These are phyloP conservation scores for Coemansia sp. DNA, from an alignment of 192 early-diverging fungal species.

Conservation along the genomic window DNA sequence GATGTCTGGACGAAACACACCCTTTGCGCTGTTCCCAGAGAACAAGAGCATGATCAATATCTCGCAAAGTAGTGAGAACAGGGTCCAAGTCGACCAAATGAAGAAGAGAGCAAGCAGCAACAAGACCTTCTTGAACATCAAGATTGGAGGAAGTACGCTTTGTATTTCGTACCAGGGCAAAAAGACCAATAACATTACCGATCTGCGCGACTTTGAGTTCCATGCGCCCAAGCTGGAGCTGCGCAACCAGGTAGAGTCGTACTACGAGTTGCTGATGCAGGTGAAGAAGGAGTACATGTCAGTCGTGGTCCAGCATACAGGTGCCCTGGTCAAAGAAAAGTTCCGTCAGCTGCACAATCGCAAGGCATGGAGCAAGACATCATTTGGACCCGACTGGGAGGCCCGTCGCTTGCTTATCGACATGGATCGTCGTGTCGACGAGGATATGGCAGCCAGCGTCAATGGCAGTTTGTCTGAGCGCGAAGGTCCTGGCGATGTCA, in stretches of 20 bases:
- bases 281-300: slow-evolving; percentile 56
- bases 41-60: slow-evolving; percentile 38
- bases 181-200: slow-evolving; percentile 46
- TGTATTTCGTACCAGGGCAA: slow-evolving; percentile 86
- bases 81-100: slow-evolving; percentile 73
- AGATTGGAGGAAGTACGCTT: slow-evolving; percentile 76
- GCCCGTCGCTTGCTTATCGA: slow-evolving; percentile 45
- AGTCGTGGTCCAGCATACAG: slow-evolving; percentile 53
- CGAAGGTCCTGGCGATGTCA: background rate
- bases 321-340: slow-evolving; percentile 56
- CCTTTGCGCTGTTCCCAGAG: slow-evolving; percentile 29
- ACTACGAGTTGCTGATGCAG: slow-evolving; percentile 56
- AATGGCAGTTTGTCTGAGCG: slow-evolving; percentile 11
- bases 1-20: slow-evolving; percentile 30
- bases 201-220: slow-evolving; percentile 56
- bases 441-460: slow-evolving; percentile 31
- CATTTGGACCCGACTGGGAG: slow-evolving; percentile 51
- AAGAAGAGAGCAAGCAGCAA: slow-evolving; percentile 81
- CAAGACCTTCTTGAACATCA: slow-evolving; percentile 88
- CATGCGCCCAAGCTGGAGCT: slow-evolving; percentile 50
- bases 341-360: slow-evolving; percentile 53
- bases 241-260: slow-evolving; percentile 56
- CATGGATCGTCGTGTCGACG: slow-evolving; percentile 44
- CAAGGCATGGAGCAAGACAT: slow-evolving; percentile 55
- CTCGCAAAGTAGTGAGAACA: slow-evolving; percentile 40